Evolutionary conservation across 371 early-diverging fungal species (phyloP).

Genomic region (Syncephalastrum sp.): DNA sequence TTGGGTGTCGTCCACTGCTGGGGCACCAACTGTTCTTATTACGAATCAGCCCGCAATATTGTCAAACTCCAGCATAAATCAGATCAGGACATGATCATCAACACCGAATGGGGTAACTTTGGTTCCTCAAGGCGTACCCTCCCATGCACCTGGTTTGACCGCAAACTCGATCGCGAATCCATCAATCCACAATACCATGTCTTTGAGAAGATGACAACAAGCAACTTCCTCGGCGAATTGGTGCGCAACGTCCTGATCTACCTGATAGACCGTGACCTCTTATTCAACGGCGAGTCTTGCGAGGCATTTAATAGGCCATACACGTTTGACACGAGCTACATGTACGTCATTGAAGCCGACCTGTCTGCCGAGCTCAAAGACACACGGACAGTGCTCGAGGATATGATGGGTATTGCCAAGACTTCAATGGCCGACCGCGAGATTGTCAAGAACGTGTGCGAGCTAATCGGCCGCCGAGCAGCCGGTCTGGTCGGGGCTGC

Average conservation of each 20-base stretch:
- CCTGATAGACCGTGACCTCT: slow-evolving; percentile 69
- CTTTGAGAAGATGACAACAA: slow-evolving; percentile 93
- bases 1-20: slow-evolving; percentile 92
- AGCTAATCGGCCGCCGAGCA: slow-evolving; percentile 68
- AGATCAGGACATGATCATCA: slow-evolving; percentile 71
- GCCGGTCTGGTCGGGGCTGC: slow-evolving; percentile 66
- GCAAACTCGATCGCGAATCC: slow-evolving; percentile 75
- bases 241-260: slow-evolving; percentile 77
- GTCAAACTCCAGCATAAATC: slow-evolving; percentile 54
- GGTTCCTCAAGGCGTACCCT: slow-evolving; percentile 74
- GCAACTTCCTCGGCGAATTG: slow-evolving; percentile 93
- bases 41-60: slow-evolving; percentile 72
- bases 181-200: slow-evolving; percentile 77
- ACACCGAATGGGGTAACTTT: slow-evolving; percentile 86
- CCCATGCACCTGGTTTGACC: slow-evolving; percentile 85
- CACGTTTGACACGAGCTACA: slow-evolving; percentile 76
- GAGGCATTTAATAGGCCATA: slow-evolving; percentile 61
- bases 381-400: slow-evolving; percentile 62
- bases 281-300: slow-evolving; percentile 63
- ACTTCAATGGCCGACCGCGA: slow-evolving; percentile 64
- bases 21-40: slow-evolving; percentile 95
- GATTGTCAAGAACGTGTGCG: slow-evolving; percentile 64
- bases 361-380: slow-evolving; percentile 52
- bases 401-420: slow-evolving; percentile 45
- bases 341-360: slow-evolving; percentile 59